These are phyloP conservation scores for Tilletia caries DNA, from an alignment of 1,284 basidiomycete species.

Conservation along the genomic window DNA sequence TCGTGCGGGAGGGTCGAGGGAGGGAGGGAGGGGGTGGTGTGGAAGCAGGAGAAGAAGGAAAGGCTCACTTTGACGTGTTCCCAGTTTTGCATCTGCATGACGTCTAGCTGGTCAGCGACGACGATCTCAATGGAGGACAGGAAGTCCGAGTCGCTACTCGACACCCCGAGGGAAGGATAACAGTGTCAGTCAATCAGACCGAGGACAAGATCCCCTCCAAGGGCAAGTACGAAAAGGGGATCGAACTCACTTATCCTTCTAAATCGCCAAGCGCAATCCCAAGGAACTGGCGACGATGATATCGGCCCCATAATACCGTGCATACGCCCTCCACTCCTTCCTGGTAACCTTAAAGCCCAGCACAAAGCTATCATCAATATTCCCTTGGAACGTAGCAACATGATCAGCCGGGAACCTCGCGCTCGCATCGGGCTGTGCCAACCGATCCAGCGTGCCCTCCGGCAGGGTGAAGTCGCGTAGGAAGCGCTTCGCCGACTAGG, in stretches of 20 bases:
- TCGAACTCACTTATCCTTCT: constrained; percentile 68
- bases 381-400: constrained; percentile 90
- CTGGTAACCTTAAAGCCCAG: constrained; percentile 87
- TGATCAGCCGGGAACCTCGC: constrained; percentile 82
- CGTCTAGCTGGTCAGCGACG: constrained; percentile 90
- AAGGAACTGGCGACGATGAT: constrained; percentile 89
- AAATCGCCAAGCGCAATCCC: constrained; percentile 83
- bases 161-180: neutral
- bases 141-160: constrained; percentile 73
- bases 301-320: constrained; percentile 88
- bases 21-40: too few relatives aligned
- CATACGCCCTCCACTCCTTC: constrained; percentile 81
- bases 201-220: neutral
- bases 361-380: constrained; percentile 91
- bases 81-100: constrained; percentile 98
- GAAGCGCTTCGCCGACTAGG: constrained; percentile 62
- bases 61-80: constrained; percentile 81
- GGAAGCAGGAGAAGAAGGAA: too few relatives aligned
- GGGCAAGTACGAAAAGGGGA: too few relatives aligned
- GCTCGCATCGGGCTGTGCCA: constrained; percentile 58
- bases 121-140: constrained; percentile 88
- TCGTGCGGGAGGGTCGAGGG: neutral
- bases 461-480: constrained; percentile 78
- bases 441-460: constrained; percentile 73
- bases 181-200: neutral